Evolutionary conservation across 768 basidiomycete genomes (phyloP), one percentile per base, ranked within the genome.

Genomic region (Lentinula boryana): DNA sequence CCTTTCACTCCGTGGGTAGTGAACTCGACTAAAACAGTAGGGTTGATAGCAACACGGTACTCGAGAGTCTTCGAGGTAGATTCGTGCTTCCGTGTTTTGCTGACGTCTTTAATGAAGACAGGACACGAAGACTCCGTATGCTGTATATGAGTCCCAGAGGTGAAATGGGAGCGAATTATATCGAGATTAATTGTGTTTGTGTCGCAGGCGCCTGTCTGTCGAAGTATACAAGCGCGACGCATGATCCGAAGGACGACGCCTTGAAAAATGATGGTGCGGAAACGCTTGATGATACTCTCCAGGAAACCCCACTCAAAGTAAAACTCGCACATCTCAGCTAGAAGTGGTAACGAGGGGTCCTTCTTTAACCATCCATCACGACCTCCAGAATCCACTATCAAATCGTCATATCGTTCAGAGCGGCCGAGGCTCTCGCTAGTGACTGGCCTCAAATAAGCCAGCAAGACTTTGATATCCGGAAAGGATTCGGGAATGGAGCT

Each of bases 401-500:
- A 69, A 61, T 66, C 70, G 55, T 74, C 64, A 38, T 76, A 73
- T 38, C 74, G 70, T 21, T 68, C 69, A 2, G 74, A 68, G 56
- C 76, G 71, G 12, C 83, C 80, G 64, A 80, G 78, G 23, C 79
- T 82, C 65, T 87, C 87, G 3, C 86, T 86, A 1, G 88, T 93
- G 62, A 91, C 77, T 0, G 95, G 95, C 27, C 83, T 79, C 23
- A 86, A 80, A 68, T 98, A 98, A 1, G 86, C 87, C 32, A 88
- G 77, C 32, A 97, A 74, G 40, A 95, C 80, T 16, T 88, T 85
- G 50, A 91, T 68, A 62, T 85, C 75, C 2, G 93, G 91, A 72
- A 96, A 91, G 44, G 80, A 77, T 2, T 83, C 77, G 0, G 87
- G 80, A 40, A 95, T 75, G 12, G 79, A 73, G 2, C 83, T 83